These are phyloP conservation scores for Copromyces sp. DNA, from an alignment of 495 filamentous ascomycete species.

Conservation along the genomic window DNA sequence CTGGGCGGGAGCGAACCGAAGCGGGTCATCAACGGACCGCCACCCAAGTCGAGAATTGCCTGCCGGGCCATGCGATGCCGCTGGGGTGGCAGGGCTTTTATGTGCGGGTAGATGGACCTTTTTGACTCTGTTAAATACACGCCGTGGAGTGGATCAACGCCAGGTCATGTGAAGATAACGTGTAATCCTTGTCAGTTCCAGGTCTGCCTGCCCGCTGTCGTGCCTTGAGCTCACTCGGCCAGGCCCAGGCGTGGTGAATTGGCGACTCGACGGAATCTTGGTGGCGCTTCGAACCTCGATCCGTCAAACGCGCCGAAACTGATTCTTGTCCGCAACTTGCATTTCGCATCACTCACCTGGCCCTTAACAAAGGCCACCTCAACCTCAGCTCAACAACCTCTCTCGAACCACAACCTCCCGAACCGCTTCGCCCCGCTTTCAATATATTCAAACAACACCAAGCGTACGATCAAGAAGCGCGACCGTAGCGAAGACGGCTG, in stretches of 20 bases:
- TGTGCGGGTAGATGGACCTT: neutral
- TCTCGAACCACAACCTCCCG: neutral
- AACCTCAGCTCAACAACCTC: neutral
- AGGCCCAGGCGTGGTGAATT: neutral
- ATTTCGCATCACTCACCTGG: neutral
- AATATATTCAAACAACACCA: neutral
- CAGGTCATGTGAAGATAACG: constrained; percentile 10
- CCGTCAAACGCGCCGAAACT: neutral
- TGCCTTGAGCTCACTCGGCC: neutral
- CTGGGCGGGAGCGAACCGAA: neutral
- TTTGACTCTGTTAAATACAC: neutral
- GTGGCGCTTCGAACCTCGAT: neutral
- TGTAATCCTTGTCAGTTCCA: neutral
- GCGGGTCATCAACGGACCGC: neutral
- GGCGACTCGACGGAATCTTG: neutral
- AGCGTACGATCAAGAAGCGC: neutral
- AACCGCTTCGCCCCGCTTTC: neutral
- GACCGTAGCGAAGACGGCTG: neutral
- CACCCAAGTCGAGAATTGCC: neutral
- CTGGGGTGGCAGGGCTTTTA: neutral
- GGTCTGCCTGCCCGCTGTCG: neutral
- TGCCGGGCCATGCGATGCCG: neutral
- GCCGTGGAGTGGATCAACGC: neutral
- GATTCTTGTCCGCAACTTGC: neutral
- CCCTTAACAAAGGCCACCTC: neutral